Base-by-base conservation (phyloP, 2,329 filamentous ascomycete genomes). In the Diplodia mutila region DNA sequence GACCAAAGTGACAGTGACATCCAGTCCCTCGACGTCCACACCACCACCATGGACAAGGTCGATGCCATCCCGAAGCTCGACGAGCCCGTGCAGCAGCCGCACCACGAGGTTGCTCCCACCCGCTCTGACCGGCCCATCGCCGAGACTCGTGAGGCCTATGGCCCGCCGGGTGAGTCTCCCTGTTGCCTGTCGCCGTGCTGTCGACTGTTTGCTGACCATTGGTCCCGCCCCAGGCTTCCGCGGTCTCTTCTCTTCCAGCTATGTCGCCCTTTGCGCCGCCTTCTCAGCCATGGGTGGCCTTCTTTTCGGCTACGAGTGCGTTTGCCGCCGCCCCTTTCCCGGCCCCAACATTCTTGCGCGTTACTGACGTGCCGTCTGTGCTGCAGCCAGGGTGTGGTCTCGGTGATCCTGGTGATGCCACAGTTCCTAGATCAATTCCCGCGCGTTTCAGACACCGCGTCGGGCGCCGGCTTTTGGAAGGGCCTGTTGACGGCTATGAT, bases 401-500 rank as follows among this genome's bases (percentile, higher is more conserved):
- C 76, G 8, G 76, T 85, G 16, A 84, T 83, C 21, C 74, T 85
- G 8, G 82, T 85, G 46, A 85, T 85, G 83, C 79, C 83, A 18
- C 83, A 84, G 66, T 85, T 86, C 69, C 74, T 84, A 3, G 75
- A 76, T 0, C 76, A 76, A 0, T 85, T 85, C 65, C 77, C 81
- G 12, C 77, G 78, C 16, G 79, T 85, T 3, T 78, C 80, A 0
- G 76, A 78, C 21, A 74, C 74, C 7, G 77, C 80, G 11, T 72
- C 79, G 8, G 82, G 82, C 2, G 78, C 80, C 2, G 81, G 81
- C 4, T 81, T 81, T 70, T 80, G 76, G 75, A 81, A 81, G 68
- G 80, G 80, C 18, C 70, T 81, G 6, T 75, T 86, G 77, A 86
- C 84, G 9, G 84, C 84, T 3, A 86, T 86, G 83, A 82, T 86